These are phyloP conservation scores for Entomortierella beljakovae DNA, from an alignment of 192 early-diverging fungal genomes.

Conservation along the genomic window DNA sequence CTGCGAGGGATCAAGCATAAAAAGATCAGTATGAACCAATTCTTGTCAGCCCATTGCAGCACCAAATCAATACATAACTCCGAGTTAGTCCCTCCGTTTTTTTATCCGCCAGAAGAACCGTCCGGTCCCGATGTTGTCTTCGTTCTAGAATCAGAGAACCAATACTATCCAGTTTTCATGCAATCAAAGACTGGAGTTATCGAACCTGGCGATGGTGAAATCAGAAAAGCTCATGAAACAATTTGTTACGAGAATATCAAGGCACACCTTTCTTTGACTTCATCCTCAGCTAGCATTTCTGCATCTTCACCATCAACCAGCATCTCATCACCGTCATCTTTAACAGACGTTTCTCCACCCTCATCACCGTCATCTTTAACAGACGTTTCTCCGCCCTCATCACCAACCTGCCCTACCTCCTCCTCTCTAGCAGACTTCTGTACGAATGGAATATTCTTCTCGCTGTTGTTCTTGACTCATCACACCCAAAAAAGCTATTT, in stretches of 20 bases:
- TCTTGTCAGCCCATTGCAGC: background rate
- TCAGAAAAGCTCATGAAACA: background rate
- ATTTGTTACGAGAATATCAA: background rate
- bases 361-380: too few relatives aligned
- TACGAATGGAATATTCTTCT: background rate
- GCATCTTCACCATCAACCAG: too few relatives aligned
- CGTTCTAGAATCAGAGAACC: background rate
- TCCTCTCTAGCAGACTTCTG: background rate
- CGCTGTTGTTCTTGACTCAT: background rate
- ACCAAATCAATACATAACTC: background rate
- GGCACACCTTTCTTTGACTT: background rate
- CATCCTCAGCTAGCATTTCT: too few relatives aligned
- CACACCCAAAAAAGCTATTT: background rate
- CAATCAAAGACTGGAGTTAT: background rate
- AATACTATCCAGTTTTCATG: slow-evolving; percentile 9
- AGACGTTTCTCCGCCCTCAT: too few relatives aligned
- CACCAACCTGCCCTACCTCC: background rate
- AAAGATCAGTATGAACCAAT: background rate
- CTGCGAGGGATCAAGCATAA: background rate
- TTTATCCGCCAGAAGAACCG: background rate
- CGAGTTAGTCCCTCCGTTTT: background rate
- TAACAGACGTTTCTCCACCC: too few relatives aligned
- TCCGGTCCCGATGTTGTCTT: slow-evolving; percentile 1
- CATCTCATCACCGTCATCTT: too few relatives aligned
- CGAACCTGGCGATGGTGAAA: background rate